Percentiles rank a stretch among this genome's conserved stretches.
phyloP scores from a whole-genome alignment of 208 protist genomes.

The Acanthamoeba quina region DNA sequence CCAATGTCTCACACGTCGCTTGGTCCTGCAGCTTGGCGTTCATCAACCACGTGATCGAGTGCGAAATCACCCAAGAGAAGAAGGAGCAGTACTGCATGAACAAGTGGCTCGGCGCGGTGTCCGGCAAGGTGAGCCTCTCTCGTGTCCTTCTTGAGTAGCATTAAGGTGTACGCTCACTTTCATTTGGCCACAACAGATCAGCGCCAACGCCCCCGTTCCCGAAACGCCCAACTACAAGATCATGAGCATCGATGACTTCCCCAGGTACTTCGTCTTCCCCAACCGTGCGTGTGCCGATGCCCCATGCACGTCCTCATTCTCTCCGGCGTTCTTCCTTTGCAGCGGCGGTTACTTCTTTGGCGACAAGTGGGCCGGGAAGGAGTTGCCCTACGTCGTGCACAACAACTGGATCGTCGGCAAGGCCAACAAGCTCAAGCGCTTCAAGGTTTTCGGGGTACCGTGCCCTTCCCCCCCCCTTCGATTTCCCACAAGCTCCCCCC shows the following conservation, averaged over 20 bases:
- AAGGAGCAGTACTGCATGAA: conserved; percentile 37
- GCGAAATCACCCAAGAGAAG: not conserved
- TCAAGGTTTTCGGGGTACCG: not conserved
- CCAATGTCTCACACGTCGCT: not conserved
- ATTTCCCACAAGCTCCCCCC: not conserved
- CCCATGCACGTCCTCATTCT: not conserved
- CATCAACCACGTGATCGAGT: conserved; percentile 35
- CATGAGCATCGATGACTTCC: conserved; percentile 14
- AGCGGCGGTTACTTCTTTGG: conserved; percentile 5
- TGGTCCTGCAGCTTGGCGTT: not conserved
- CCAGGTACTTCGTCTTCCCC: not conserved
- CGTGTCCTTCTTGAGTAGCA: not conserved
- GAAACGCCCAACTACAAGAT: not conserved
- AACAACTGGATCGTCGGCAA: conserved; percentile 49
- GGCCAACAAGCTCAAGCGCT: not conserved
- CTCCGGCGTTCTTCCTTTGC: not conserved
- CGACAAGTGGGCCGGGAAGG: not conserved
- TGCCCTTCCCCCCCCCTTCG: not conserved
- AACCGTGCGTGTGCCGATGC: not conserved
- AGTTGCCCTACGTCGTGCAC: conserved; percentile 18
- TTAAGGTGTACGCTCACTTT: not conserved
- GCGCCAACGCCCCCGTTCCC: not conserved
- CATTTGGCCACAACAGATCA: not conserved
- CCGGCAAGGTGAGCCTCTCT: not conserved
- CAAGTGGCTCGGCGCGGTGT: conserved; percentile 3